Base-by-base conservation (phyloP, 306 rosid species). In the Dalbergia oliveri region DNA sequence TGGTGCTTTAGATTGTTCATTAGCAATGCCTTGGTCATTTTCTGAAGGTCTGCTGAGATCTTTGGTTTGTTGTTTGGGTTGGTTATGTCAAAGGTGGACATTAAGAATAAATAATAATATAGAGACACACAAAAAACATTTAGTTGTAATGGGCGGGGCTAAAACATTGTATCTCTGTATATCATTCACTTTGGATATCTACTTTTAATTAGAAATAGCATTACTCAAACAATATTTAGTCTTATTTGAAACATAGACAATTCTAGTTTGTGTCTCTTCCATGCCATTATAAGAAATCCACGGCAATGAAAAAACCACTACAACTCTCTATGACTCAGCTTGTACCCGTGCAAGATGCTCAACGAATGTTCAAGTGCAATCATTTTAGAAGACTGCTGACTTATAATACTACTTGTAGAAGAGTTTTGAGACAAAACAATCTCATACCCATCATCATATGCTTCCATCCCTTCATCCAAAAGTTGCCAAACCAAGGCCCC, bases 401-500 rank as follows among this genome's bases (percentile, higher is more conserved):
- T 76, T 4, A 90, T 88, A 47, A 84, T 39, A 50, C 21, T 50
- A 4, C 63, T 59, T 9, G 85, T 79, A 2, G 91, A 79, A 62
- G 81, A 49, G 70, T 75, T 80, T 68, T 83, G 80, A 18, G 86
- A 75, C 54, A 88, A 66, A 83, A 90, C 89, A 57, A 86, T 86
- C 23, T 85, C 90, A 62, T 86, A 86, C 5, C 88, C 87, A 75
- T 90, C 91, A 72, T 50, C 4, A 62, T 76, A 83, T 15, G 76
- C 11, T 4, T 85, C 90, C 89, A 87, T 88, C 41, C 84, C 85
- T 79, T 81, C 85, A 18, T 86, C 89, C 80, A 87, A 49, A 53
- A 87, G 74, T 68, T 85, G 91, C 91, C 91, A 90, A 76, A 88
- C 87, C 77, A 87, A 60, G 0, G 85, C 94, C 1, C 87, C 91